These are phyloP conservation scores for Thelephora ganbajun DNA, from an alignment of 768 basidiomycete genomes.

Conservation along the genomic window DNA sequence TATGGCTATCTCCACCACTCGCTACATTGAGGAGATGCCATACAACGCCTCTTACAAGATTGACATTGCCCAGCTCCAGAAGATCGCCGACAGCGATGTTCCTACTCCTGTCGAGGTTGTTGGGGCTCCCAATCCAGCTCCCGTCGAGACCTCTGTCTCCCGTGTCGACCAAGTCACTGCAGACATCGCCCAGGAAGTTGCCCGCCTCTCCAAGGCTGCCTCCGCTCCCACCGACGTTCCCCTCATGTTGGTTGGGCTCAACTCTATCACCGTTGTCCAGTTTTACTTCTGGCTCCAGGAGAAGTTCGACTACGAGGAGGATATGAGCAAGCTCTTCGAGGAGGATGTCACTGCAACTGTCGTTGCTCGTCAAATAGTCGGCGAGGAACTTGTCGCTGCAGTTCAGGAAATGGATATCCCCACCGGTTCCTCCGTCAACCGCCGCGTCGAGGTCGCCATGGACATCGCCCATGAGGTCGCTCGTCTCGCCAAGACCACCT, in stretches of 20 bases:
- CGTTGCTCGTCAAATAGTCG: conserved; percentile 17
- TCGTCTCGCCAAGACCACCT: conserved; percentile 15
- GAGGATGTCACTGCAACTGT: conserved; percentile 17
- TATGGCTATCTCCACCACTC: conserved; percentile 14
- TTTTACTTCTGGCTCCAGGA: conserved; percentile 22
- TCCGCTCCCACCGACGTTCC: conserved; percentile 10
- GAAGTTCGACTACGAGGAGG: conserved; percentile 17
- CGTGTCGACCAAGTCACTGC: conserved; percentile 12
- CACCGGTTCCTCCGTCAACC: neutral
- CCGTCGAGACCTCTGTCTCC: conserved; percentile 15
- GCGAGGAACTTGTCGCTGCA: conserved; percentile 6
- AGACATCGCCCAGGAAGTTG: conserved; percentile 21
- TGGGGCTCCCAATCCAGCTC: conserved; percentile 8
- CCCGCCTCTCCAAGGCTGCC: conserved; percentile 15
- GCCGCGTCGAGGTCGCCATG: conserved; percentile 15
- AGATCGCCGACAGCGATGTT: conserved; percentile 9
- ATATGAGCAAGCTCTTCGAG: conserved; percentile 17
- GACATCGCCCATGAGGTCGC: conserved; percentile 21
- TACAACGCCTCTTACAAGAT: conserved; percentile 20
- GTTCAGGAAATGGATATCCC: neutral
- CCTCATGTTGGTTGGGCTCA: conserved; percentile 20
- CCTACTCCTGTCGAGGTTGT: conserved; percentile 11
- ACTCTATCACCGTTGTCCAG: conserved; percentile 17
- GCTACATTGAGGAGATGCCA: conserved; percentile 15
- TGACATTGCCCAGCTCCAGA: conserved; percentile 16